phyloP scores from a whole-genome alignment of 2,329 filamentous ascomycete genomes.

The Dryadomyces quercus-mongolicae region DNA sequence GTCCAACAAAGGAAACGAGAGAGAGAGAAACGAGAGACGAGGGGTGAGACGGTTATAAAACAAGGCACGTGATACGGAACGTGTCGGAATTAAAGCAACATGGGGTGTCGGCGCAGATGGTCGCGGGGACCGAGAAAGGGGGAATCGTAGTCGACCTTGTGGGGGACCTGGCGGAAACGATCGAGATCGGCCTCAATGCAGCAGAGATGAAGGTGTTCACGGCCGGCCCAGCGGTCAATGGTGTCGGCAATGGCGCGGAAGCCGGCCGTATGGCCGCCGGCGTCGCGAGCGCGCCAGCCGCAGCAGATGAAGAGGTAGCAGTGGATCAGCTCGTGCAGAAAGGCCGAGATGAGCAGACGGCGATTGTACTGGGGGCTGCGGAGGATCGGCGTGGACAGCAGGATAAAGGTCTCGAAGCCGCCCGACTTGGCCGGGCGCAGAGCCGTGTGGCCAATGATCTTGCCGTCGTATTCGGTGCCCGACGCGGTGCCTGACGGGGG shows the following conservation, averaged over 20 bases:
- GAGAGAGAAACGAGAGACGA: background rate
- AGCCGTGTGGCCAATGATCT: constrained; percentile 52
- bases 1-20: background rate
- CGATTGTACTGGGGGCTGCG: constrained; percentile 42
- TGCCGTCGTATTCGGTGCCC: constrained; percentile 35
- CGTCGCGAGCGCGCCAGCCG: constrained; percentile 41
- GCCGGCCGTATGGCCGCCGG: constrained; percentile 48
- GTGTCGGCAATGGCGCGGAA: constrained; percentile 45
- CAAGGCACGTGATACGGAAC: too few species aligned
- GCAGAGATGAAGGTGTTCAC: constrained; percentile 38
- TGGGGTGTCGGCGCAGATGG: background rate
- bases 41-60: background rate
- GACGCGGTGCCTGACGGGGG: constrained; percentile 17
- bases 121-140: background rate
- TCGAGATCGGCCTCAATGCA: constrained; percentile 50
- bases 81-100: background rate
- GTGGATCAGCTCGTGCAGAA: constrained; percentile 56
- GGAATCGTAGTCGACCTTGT: background rate
- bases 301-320: constrained; percentile 53
- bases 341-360: constrained; percentile 49
- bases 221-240: constrained; percentile 51
- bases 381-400: constrained; percentile 48
- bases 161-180: constrained; percentile 9
- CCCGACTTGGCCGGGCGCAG: constrained; percentile 33
- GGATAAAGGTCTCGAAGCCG: constrained; percentile 51